A percentile compares a stretch with the other conserved stretches of the same genome.
These are phyloP conservation scores for Xerocomus brunneocitrinus DNA, from an alignment of 768 basidiomycete genomes.

Conservation along the genomic window DNA sequence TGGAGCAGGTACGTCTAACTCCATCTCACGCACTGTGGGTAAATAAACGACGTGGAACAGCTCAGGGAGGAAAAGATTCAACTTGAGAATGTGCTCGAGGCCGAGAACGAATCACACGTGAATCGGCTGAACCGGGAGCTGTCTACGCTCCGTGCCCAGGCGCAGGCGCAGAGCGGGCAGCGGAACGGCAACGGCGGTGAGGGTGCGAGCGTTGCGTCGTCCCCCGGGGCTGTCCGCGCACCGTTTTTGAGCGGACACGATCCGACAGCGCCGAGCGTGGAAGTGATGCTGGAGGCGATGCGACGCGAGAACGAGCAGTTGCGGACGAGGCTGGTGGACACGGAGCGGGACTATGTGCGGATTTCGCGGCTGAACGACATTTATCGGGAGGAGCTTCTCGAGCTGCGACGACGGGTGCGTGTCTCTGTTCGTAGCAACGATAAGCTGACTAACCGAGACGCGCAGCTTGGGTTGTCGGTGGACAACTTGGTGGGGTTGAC, in stretches of 20 bases:
- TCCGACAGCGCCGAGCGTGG: constrained; percentile 38
- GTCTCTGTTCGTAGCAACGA: neutral
- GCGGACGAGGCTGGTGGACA: constrained; percentile 60
- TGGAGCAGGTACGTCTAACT: constrained; percentile 61
- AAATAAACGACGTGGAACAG: constrained; percentile 31
- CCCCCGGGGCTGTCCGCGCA: neutral
- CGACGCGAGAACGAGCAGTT: constrained; percentile 76
- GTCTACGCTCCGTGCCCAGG: constrained; percentile 56
- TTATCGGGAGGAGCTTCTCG: constrained; percentile 80
- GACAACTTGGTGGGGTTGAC: constrained; percentile 75
- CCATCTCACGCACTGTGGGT: neutral
- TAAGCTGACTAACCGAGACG: neutral
- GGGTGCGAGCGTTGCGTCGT: neutral
- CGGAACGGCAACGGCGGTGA: constrained; percentile 22
- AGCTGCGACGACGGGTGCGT: constrained; percentile 68
- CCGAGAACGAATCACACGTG: constrained; percentile 83
- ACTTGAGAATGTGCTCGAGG: constrained; percentile 77
- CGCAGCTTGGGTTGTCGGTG: constrained; percentile 67
- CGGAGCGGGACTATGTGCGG: constrained; percentile 73
- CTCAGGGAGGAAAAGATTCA: constrained; percentile 82
- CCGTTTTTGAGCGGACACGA: constrained; percentile 17
- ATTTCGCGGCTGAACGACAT: constrained; percentile 74
- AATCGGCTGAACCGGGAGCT: constrained; percentile 71
- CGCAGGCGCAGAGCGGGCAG: constrained; percentile 9
- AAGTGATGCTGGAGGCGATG: constrained; percentile 71